A percentile compares a stretch with the other conserved stretches of the same genome.
These are phyloP conservation scores for Sarocladium brachiariae DNA, from an alignment of 2,329 filamentous ascomycete species.

Conservation along the genomic window DNA sequence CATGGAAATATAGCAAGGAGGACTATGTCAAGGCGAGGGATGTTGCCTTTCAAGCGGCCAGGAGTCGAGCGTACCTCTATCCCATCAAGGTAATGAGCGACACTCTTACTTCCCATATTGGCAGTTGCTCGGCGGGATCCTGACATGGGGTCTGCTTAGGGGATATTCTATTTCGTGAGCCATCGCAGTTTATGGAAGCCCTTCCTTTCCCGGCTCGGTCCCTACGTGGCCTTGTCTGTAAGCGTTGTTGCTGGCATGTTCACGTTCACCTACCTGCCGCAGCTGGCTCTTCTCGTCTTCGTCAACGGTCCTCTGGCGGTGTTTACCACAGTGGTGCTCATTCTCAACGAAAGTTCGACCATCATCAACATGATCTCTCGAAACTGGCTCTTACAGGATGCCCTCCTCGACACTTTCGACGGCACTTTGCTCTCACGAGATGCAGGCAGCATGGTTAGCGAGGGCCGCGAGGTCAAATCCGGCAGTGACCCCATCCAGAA, in stretches of 20 bases:
- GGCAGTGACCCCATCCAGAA: slow-evolving; percentile 50
- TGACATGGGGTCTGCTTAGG: slow-evolving; percentile 27
- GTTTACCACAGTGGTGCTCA: slow-evolving; percentile 63
- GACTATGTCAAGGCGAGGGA: slow-evolving; percentile 62
- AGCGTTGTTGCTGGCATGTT: slow-evolving; percentile 78
- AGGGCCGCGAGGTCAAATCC: slow-evolving; percentile 65
- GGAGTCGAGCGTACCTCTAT: slow-evolving; percentile 77
- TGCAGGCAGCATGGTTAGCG: slow-evolving; percentile 56
- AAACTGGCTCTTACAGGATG: slow-evolving; percentile 72
- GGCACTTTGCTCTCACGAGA: slow-evolving; percentile 53
- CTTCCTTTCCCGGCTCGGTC: slow-evolving; percentile 45
- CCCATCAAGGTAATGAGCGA: slow-evolving; percentile 56
- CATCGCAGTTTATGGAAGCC: slow-evolving; percentile 54
- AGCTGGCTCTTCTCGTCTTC: slow-evolving; percentile 74
- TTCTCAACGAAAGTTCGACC: slow-evolving; percentile 55
- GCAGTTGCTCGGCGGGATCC: neutral
- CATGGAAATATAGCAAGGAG: slow-evolving; percentile 43
- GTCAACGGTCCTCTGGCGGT: slow-evolving; percentile 78
- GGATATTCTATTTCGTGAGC: slow-evolving; percentile 51
- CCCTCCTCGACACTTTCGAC: slow-evolving; percentile 84
- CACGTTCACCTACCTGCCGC: slow-evolving; percentile 76
- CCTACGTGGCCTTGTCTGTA: slow-evolving; percentile 63
- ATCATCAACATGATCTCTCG: slow-evolving; percentile 52
- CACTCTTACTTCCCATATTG: neutral
- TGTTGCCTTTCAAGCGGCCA: slow-evolving; percentile 61